phyloP scores from a whole-genome alignment of 129 eudicot genomes.

The Flaveria linearis region DNA sequence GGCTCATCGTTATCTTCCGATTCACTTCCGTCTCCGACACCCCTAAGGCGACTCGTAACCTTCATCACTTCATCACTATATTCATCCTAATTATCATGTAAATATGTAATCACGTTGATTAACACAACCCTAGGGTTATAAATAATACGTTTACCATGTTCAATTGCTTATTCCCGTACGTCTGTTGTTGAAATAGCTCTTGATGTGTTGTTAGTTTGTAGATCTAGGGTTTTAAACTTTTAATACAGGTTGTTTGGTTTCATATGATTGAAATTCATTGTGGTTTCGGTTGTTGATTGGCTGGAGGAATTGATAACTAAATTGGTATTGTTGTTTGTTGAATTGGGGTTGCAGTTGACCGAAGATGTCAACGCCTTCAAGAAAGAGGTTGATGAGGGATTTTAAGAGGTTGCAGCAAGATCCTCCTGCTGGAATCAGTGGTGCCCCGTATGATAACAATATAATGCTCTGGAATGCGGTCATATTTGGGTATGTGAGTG shows the following conservation, averaged over 20 bases:
- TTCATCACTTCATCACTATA: not conserved
- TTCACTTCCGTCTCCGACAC: slow-evolving; percentile 18
- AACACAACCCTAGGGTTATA: slow-evolving; percentile 20
- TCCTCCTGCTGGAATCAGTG: slow-evolving; percentile 92
- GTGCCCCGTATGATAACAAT: slow-evolving; percentile 85
- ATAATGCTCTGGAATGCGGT: slow-evolving; percentile 95
- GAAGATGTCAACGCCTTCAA: slow-evolving; percentile 81
- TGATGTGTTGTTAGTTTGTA: slow-evolving; percentile 10
- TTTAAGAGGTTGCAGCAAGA: slow-evolving; percentile 85
- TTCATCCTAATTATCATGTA: not conserved
- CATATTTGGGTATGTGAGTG: slow-evolving; percentile 65
- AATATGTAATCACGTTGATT: slow-evolving; percentile 10
- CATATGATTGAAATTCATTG: not conserved
- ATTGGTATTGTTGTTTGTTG: slow-evolving; percentile 24
- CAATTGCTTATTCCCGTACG: not conserved
- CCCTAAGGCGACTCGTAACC: slow-evolving; percentile 21
- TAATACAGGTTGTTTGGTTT: slow-evolving; percentile 13
- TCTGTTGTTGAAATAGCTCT: not conserved
- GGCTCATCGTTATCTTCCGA: slow-evolving; percentile 31
- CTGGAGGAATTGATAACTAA: slow-evolving; percentile 14
- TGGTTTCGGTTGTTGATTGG: slow-evolving; percentile 5
- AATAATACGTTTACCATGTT: not conserved
- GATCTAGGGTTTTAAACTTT: slow-evolving; percentile 36
- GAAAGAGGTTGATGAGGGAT: slow-evolving; percentile 89
- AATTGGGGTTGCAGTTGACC: slow-evolving; percentile 38